These are phyloP conservation scores for Botrytis byssoidea DNA, from an alignment of 2,329 filamentous ascomycete species.

Conservation along the genomic window DNA sequence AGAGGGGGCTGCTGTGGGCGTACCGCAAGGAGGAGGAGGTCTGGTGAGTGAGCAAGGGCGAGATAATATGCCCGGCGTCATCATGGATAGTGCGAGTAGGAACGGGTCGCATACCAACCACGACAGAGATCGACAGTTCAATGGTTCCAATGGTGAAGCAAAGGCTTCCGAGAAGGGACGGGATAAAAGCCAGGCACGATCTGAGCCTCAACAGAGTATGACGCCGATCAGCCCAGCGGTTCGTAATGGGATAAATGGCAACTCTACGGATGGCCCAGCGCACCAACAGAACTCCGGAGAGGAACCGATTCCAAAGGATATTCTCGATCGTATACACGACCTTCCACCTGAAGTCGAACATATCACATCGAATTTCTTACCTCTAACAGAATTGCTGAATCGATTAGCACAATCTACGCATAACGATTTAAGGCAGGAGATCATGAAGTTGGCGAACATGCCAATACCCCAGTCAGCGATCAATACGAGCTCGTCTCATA, in stretches of 20 bases:
- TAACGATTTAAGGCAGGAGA: conserved; percentile 69
- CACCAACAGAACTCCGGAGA: conserved; percentile 27
- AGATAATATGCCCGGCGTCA: conserved; percentile 52
- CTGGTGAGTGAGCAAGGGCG: conserved; percentile 27
- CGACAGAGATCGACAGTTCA: conserved; percentile 49
- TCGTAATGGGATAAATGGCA: conserved; percentile 35
- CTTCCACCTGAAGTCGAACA: conserved; percentile 64
- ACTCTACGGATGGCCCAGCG: conserved; percentile 23
- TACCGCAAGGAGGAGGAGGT: conserved; percentile 33
- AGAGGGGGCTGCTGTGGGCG: conserved; percentile 35
- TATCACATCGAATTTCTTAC: conserved; percentile 73
- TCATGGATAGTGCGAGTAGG: conserved; percentile 55
- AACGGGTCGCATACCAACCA: conserved; percentile 56
- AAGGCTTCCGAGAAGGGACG: conserved; percentile 41
- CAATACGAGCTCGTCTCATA: conserved; percentile 51
- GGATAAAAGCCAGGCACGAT: conserved; percentile 35
- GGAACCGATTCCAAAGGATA: conserved; percentile 31
- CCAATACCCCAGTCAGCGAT: conserved; percentile 53
- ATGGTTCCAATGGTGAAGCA: conserved; percentile 46
- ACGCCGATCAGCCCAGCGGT: conserved; percentile 34
- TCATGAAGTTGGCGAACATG: conserved; percentile 68
- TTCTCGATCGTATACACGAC: conserved; percentile 51
- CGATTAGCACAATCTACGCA: conserved; percentile 82
- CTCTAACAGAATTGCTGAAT: conserved; percentile 70
- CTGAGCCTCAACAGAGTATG: conserved; percentile 35